Base-by-base conservation (phyloP, 2,329 filamentous ascomycete genomes). In the Aspergillus viridinutans region DNA sequence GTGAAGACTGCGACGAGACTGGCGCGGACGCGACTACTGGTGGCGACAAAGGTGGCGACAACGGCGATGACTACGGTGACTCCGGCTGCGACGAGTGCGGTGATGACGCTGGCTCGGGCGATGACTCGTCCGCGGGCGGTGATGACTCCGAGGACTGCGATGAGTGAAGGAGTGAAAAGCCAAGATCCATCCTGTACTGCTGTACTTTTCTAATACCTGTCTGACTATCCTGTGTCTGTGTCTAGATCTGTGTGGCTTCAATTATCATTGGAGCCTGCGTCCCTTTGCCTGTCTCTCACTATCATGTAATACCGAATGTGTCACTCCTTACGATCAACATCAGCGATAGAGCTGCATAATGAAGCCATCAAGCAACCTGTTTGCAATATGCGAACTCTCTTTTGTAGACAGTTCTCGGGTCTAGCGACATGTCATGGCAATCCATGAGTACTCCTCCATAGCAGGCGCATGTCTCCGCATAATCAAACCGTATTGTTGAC, bases 301-400 rank as follows among this genome's bases (percentile, higher is more conserved):
- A 7, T 43, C 40, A 43, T 43, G 40, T 43, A 43, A 43, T 43
- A 43, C 40, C 40, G 40, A 43, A n/a, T 21, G 40, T 43, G 40
- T 43, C 40, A 43, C 40, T 43, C 40, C 40, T 43, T 43, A 20
- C 10, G n/a, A 43, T 43, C 8, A 12, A 43, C n/a, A 43, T 43
- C 40, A 43, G 40, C 40, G 7, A 35, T 43, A 43, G 40, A 43
- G 40, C 40, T 43, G 40, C 40, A 43, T 43, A 43, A 21, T 21
- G 17, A 20, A 43, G 40, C 40, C 7, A 43, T 43, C 7, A 43
- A 35, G 32, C 32, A 17, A 35, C 6, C 12, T 35, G 14, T 43
- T 42, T 43, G n/a, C 40, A 43, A 21, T 43, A 43, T 21, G 9
- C 8, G 6, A 42, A 9, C n/a, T 6, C 4, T 3, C 12, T 6